Base-by-base conservation (phyloP, 768 basidiomycete genomes). In the Mrakia blollopis region DNA sequence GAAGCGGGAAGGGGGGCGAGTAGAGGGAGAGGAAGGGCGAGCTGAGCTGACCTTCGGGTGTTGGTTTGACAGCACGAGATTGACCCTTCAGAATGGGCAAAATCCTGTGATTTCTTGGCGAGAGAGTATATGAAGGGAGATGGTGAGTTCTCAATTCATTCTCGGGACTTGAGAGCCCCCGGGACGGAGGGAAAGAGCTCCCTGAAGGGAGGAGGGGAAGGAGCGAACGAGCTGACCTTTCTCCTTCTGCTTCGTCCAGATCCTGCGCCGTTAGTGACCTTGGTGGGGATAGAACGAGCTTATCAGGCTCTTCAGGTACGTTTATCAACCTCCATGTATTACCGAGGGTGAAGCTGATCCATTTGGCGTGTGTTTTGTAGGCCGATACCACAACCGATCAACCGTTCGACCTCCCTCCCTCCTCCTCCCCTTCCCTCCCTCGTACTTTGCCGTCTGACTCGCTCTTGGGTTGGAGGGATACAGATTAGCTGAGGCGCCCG, bases 101-200 rank as follows among this genome's bases (percentile, higher is more conserved):
- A 86, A 57, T 91, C 91, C 62, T 84, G 94, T 18, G 93, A 94
- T 80, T 88, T 89, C 62, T 86, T 94, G 39, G 92, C 92, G 11
- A 89, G 91, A 79, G 92, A 93, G 80, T 94, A 94, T 80, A 92
- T 92, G 80, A 92, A 90, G 80, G 92, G 94, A 83, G 93, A 94
- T 85, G 92, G 93, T 89, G 79, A 60, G 85, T 81, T 11, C 2
- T 21, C 1, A 16, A 0, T 54, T 0, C 54, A 25, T 6, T 30
- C 16, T 9, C 6, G 67, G 14, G 3, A 0, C 30, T 10, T 25
- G 25, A 25, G 60, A 52, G 25, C 21, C 9, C 3, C 35, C 9
- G 9, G 28, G 14, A 68, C 14, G 5, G n/a, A 10, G n/a, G 28
- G 25, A n/a, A 23, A 7, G 37, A 21, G 41, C 9, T 21, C 69